Evolutionary conservation across 1,139 yeast species (phyloP).

Genomic region (Hyphopichia wangnamkhiaoensis): DNA sequence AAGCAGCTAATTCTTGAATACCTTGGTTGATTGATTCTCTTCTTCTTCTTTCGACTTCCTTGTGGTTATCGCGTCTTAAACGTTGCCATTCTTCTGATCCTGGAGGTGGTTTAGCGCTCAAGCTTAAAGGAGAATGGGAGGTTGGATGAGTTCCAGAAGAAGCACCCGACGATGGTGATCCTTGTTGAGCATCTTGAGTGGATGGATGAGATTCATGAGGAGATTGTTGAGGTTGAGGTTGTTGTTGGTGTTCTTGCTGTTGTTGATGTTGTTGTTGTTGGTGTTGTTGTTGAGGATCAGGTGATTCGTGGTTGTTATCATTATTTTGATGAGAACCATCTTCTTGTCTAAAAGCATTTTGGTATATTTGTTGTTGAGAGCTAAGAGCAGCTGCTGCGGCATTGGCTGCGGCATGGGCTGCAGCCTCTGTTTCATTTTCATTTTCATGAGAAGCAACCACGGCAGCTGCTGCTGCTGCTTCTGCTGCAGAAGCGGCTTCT

Average conservation of each 20-base stretch:
- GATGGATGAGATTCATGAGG: no score
- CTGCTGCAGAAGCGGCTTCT: constrained; percentile 11
- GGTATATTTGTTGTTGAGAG: constrained; percentile 20
- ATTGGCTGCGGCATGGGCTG: constrained; percentile 24
- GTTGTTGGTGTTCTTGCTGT: no score
- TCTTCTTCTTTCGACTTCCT: constrained; percentile 96
- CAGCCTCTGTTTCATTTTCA: neutral
- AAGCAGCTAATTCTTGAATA: constrained; percentile 76
- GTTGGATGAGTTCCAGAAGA: no score
- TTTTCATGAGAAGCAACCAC: no score
- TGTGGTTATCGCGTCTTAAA: constrained; percentile 85
- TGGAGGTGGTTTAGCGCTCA: constrained; percentile 48
- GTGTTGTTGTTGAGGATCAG: no score
- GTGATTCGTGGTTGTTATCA: no score
- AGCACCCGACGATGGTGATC: no score
- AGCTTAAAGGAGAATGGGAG: constrained; percentile 2
- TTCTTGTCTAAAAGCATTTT: constrained; percentile 29
- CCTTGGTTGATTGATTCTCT: constrained; percentile 91
- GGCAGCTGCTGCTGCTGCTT: constrained; percentile 29
- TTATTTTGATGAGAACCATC: neutral
- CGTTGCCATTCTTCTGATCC: constrained; percentile 88
- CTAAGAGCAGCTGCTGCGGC: constrained; percentile 14
- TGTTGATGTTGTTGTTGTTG: no score
- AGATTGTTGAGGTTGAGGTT: no score
- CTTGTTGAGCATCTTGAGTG: no score